A percentile compares a stretch with the other conserved stretches of the same genome.
Evolutionary conservation across 352 stramenopile genomes (phyloP).

Genomic region (Phytophthora kernoviae): DNA sequence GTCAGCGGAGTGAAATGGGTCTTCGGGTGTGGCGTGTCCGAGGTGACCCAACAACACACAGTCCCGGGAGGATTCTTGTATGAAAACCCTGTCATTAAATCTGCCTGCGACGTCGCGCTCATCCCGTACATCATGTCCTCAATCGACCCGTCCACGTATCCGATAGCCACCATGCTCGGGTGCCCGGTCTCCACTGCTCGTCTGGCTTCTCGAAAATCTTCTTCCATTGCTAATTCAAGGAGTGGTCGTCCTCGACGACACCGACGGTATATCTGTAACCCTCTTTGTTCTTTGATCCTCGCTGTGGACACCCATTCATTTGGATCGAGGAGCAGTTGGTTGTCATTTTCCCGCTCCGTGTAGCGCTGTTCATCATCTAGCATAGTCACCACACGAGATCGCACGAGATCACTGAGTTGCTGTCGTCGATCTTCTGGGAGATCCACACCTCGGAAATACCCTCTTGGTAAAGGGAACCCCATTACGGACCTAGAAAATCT

Average conservation of each 20-base stretch:
- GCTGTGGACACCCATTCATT: conserved; percentile 46
- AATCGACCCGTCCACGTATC: conserved; percentile 38
- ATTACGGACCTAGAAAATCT: too few species aligned
- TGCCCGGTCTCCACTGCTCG: conserved; percentile 10
- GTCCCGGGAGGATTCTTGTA: conserved; percentile 40
- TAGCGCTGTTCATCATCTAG: conserved; percentile 44
- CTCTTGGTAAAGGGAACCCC: conserved; percentile 33
- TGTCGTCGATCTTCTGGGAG: conserved; percentile 39
- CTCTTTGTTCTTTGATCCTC: conserved; percentile 35
- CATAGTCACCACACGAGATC: conserved; percentile 32
- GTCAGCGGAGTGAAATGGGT: conserved; percentile 49
- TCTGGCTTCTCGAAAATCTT: conserved; percentile 38
- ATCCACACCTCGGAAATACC: conserved; percentile 17
- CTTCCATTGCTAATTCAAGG: conserved; percentile 29
- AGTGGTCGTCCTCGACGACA: conserved; percentile 30
- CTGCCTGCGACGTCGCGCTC: conserved; percentile 34
- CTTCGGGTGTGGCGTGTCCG: conserved; percentile 29
- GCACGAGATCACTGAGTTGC: conserved; percentile 35
- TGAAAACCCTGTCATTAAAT: conserved; percentile 43
- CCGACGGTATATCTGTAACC: conserved; percentile 52
- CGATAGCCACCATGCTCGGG: conserved; percentile 36
- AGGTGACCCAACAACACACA: conserved; percentile 45
- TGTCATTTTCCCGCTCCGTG: conserved; percentile 27
- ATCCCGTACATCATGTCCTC: conserved; percentile 52
- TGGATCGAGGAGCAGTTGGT: conserved; percentile 38